Percentiles rank a stretch among this genome's conserved stretches.
Evolutionary conservation across 139 green algal genomes (phyloP).

Genomic region (Chlamydomonas sp.): DNA sequence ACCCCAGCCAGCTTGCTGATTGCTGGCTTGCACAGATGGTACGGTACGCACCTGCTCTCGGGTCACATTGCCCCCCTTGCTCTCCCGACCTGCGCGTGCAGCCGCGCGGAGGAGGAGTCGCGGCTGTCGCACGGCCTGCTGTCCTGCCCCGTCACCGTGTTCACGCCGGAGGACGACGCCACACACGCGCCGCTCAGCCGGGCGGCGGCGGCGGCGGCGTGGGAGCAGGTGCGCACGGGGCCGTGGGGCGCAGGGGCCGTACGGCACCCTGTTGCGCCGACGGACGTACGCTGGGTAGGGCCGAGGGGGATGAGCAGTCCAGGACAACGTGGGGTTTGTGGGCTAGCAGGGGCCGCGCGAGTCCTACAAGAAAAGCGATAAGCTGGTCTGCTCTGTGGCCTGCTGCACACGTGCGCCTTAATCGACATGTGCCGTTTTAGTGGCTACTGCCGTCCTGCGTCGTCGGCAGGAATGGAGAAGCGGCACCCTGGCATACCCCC

Average conservation of each 20-base stretch:
- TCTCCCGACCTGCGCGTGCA: neutral
- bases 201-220: neutral
- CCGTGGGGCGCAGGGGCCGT: neutral
- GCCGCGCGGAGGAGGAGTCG: slow-evolving; percentile 17
- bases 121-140: neutral
- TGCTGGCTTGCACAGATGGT: too few species aligned
- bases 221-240: slow-evolving; percentile 9
- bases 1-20: too few species aligned
- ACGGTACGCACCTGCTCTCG: too few species aligned
- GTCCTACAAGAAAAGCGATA: too few species aligned
- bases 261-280: neutral
- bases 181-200: neutral
- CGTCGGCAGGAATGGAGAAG: too few species aligned
- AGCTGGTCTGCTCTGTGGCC: too few species aligned
- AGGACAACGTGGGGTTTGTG: neutral
- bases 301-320: neutral
- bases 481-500: too few species aligned
- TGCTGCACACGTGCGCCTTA: too few species aligned
- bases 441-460: too few species aligned
- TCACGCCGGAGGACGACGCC: slow-evolving; percentile 8
- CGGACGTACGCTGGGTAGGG: neutral
- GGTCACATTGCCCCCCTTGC: neutral
- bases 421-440: too few species aligned
- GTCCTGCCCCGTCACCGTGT: slow-evolving; percentile 22
- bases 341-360: too few species aligned